phyloP scores from a whole-genome alignment of 169 alveolate species.

The Eimeria falciformis region DNA sequence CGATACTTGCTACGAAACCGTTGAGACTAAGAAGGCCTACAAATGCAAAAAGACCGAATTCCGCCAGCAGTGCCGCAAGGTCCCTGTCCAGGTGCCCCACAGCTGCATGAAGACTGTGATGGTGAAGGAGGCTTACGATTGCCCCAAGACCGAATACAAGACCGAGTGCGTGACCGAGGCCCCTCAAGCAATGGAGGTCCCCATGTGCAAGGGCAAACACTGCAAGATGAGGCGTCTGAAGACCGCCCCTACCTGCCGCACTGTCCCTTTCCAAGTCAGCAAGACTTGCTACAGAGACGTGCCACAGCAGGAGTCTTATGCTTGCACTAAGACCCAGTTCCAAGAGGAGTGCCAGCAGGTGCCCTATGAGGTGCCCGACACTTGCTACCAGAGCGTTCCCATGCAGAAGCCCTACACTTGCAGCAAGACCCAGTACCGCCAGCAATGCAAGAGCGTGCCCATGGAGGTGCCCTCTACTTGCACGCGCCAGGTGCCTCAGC shows the following conservation, averaged over 20 bases:
- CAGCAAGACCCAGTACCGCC: constrained; percentile 40
- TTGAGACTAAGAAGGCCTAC: constrained; percentile 60
- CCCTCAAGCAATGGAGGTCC: constrained; percentile 31
- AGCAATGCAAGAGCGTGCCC: constrained; percentile 67
- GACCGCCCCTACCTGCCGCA: constrained; percentile 64
- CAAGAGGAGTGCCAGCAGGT: constrained; percentile 49
- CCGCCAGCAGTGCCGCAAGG: constrained; percentile 62
- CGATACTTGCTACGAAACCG: constrained; percentile 60
- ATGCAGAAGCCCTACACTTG: constrained; percentile 60
- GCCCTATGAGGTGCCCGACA: constrained; percentile 60
- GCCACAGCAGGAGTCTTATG: constrained; percentile 48
- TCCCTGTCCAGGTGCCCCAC: constrained; percentile 34
- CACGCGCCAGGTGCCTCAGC: constrained; percentile 63
- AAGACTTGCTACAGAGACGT: constrained; percentile 74
- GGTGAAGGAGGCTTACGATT: constrained; percentile 74
- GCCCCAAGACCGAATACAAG: constrained; percentile 72
- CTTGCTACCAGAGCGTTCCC: constrained; percentile 52
- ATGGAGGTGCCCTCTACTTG: constrained; percentile 65
- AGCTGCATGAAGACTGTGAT: constrained; percentile 60
- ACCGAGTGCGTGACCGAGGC: constrained; percentile 56
- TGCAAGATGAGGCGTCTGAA: constrained; percentile 74
- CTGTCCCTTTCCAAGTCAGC: constrained; percentile 38
- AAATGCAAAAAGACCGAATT: constrained; percentile 46
- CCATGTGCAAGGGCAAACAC: constrained; percentile 69
- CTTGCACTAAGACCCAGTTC: constrained; percentile 47